Evolutionary conservation across 257 asterid genomes (phyloP).

Genomic region (Rubia yunnanensis): DNA sequence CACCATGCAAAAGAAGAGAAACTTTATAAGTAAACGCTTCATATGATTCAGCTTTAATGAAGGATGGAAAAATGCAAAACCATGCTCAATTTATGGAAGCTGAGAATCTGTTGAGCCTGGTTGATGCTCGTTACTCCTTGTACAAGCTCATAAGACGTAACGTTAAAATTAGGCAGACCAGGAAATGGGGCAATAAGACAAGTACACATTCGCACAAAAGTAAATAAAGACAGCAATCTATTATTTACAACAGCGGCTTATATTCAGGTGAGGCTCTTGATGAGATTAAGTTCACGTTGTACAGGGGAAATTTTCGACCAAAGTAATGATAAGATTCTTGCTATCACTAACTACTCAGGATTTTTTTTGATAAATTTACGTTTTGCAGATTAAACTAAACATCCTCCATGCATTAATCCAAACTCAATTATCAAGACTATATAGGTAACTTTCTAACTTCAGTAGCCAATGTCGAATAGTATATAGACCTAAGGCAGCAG

Average conservation of each 20-base stretch:
- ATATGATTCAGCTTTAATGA: background rate
- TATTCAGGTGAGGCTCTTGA: background rate
- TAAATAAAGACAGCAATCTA: background rate
- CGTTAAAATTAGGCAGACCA: background rate
- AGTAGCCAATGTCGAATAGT: background rate
- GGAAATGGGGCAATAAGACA: too few species aligned
- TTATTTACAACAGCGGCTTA: background rate
- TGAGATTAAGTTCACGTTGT: background rate
- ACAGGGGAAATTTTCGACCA: background rate
- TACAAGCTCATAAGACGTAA: background rate
- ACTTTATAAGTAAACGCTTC: background rate
- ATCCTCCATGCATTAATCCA: background rate
- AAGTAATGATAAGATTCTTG: background rate
- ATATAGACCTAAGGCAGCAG: background rate
- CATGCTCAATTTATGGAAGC: background rate
- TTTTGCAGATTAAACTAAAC: background rate
- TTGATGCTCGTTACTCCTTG: background rate
- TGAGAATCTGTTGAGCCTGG: background rate
- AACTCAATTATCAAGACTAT: constrained; percentile 2
- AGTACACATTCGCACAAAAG: background rate
- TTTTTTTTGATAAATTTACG: background rate
- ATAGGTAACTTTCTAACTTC: background rate
- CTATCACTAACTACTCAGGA: background rate
- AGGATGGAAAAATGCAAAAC: background rate
- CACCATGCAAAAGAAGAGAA: constrained; percentile 15